Base-by-base conservation (phyloP, 805 yeast species). In the Dipodascus albidus region DNA sequence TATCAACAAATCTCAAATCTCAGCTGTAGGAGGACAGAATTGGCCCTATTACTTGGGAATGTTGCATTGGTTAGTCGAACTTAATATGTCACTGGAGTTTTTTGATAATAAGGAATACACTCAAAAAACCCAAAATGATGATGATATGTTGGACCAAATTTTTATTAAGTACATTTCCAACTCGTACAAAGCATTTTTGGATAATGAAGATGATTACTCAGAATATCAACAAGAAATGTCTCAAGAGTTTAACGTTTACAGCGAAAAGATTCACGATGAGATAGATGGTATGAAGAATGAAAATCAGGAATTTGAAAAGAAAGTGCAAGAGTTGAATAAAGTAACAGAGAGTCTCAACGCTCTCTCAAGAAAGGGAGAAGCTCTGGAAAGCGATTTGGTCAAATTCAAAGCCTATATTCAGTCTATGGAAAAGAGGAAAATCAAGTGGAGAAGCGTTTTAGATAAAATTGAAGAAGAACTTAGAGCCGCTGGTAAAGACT, bases 1-100 rank as follows among this genome's bases (percentile, higher is more conserved):
- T 0, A 81, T 90, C 42, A 86, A 84, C 66, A 83, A 89, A 62
- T 83, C 93, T 0, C 95, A 87, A 64, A 82, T 89, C 41, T 80
- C 89, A 41, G 96, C 96, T 0, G 96, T 87, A 11, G 96, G 96
- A 3, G 95, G 96, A 1, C 81, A 84, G 50, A 64, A 62, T 53
- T 89, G 96, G 96, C 88, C 87, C 11, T 76, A 77, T 4, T 86
- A 87, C 58, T 66, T 89, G 47, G 96, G 93, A 1, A 79, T 90
- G 77, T 69, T 89, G 21, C 82, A 84, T 64, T 89, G 96, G 96
- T 65, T 89, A 48, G 80, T 84, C 2, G 79, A 80, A 58, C 72
- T 80, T 56, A 81, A 74, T 60, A 63, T 57, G 57, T 74, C 71
- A 51, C 66, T 72, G 54, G 79, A 77, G 50, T 62, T 63, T 44